Conservation (phyloP, 2,329 filamentous ascomycete genomes). For the Arthrobotrys sinensis region DNA sequence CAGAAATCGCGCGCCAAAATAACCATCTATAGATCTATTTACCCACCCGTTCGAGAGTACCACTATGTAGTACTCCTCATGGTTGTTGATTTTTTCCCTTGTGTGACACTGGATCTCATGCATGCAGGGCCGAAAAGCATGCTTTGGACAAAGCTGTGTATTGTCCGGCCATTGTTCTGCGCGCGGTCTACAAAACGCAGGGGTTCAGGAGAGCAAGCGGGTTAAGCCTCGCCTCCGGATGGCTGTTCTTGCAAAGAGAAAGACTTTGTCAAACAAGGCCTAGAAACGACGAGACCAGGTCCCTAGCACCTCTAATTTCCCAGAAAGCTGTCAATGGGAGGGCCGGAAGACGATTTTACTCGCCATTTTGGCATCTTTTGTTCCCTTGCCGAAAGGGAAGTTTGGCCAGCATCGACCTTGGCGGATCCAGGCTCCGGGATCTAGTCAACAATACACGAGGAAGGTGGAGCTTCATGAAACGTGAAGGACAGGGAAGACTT, state of each 20-base stretch:
- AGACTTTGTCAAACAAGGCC: slow-evolving; percentile 54
- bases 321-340: slow-evolving; percentile 21
- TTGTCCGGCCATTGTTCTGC: slow-evolving; percentile 29
- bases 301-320: slow-evolving; percentile 38
- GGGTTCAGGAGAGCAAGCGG: slow-evolving; percentile 47
- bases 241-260: slow-evolving; percentile 4
- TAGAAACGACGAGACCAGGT: slow-evolving; percentile 41
- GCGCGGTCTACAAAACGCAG: slow-evolving; percentile 60
- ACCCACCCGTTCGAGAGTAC: background rate
- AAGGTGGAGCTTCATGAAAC: slow-evolving; percentile 43
- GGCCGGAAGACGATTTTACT: slow-evolving; percentile 34
- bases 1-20: slow-evolving; percentile 33
- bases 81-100: background rate
- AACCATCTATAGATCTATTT: background rate
- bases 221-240: slow-evolving; percentile 18
- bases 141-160: slow-evolving; percentile 1
- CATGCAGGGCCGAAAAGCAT: slow-evolving; percentile 8
- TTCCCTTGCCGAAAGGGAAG: slow-evolving; percentile 38
- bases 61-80: no score
- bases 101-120: slow-evolving; percentile 31
- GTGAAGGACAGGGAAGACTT: slow-evolving; percentile 18
- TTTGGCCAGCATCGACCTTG: slow-evolving; percentile 35
- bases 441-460: slow-evolving; percentile 37
- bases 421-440: slow-evolving; percentile 25
- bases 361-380: slow-evolving; percentile 29